Percentiles rank a stretch among this genome's conserved stretches.
Conservation (phyloP, 1,284 basidiomycete species). For the Trichosporon faecale region DNA sequence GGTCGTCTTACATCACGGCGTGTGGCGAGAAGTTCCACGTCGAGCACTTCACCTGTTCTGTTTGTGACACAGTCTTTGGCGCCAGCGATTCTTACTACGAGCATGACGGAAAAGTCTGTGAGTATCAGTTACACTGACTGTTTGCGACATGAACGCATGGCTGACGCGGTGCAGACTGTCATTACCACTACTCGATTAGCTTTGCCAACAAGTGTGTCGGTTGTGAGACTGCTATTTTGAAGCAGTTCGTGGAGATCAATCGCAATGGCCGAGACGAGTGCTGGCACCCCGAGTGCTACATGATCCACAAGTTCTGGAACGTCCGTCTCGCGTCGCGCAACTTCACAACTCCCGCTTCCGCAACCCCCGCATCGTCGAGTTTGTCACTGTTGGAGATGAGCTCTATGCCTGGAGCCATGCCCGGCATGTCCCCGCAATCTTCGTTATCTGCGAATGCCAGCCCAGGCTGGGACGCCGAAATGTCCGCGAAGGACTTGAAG, state of each 20-base stretch:
- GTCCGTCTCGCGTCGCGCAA: slow-evolving; percentile 84
- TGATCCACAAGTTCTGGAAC: slow-evolving; percentile 99
- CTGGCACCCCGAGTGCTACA: slow-evolving; percentile 99
- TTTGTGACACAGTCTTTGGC: slow-evolving; percentile 93
- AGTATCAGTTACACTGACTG: slow-evolving; percentile 29
- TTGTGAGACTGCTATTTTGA: slow-evolving; percentile 96
- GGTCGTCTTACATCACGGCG: slow-evolving; percentile 98
- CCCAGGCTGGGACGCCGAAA: slow-evolving; percentile 52
- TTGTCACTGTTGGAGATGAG: slow-evolving; percentile 48
- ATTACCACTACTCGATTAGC: slow-evolving; percentile 96
- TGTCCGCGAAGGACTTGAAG: slow-evolving; percentile 79
- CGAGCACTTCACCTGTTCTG: slow-evolving; percentile 98
- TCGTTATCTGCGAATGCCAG: slow-evolving; percentile 12
- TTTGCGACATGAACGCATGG: background rate
- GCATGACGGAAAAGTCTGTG: slow-evolving; percentile 85
- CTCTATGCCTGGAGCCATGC: slow-evolving; percentile 37
- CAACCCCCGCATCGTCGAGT: slow-evolving; percentile 55
- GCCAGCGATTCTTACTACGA: slow-evolving; percentile 99
- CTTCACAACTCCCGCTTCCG: slow-evolving; percentile 54
- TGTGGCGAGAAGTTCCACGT: slow-evolving; percentile 99
- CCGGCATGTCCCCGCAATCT: slow-evolving; percentile 39
- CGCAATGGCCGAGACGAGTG: slow-evolving; percentile 97
- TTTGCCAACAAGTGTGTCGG: slow-evolving; percentile 98
- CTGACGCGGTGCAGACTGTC: slow-evolving; percentile 60
- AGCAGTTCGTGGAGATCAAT: slow-evolving; percentile 99